These are phyloP conservation scores for Dactylellina parvicollis DNA, from an alignment of 2,329 filamentous ascomycete species.

Conservation along the genomic window DNA sequence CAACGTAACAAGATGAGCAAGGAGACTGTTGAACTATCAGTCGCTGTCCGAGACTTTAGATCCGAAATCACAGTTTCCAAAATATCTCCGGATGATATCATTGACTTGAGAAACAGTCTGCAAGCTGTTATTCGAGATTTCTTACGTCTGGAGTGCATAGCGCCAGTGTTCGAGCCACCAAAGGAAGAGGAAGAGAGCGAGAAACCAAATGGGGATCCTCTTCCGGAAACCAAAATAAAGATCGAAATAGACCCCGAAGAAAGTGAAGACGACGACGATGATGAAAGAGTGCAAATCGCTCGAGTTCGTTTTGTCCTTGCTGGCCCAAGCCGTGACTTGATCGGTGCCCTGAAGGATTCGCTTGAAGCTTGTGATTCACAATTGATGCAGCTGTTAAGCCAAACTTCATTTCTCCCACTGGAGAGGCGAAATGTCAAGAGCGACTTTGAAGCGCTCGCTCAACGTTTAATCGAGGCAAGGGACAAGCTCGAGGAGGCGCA, in stretches of 20 bases:
- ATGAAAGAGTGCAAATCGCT: constrained; percentile 28
- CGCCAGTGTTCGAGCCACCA: constrained; percentile 62
- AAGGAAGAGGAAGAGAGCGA: constrained; percentile 10
- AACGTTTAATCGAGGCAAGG: constrained; percentile 1
- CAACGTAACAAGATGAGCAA: constrained; percentile 65
- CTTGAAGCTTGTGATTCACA: constrained; percentile 66
- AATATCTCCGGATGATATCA: constrained; percentile 66
- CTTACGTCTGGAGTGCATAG: constrained; percentile 66
- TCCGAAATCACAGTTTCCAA: constrained; percentile 69
- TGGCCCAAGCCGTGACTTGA: constrained; percentile 64
- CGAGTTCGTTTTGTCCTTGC: constrained; percentile 61
- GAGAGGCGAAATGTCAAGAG: constrained; percentile 10
- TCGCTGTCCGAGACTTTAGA: constrained; percentile 68
- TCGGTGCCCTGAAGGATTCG: constrained; percentile 64
- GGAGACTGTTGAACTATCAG: constrained; percentile 68
- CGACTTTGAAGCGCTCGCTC: constrained; percentile 15
- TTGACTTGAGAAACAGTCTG: constrained; percentile 67
- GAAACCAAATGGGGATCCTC: constrained; percentile 7
- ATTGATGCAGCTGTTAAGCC: constrained; percentile 65
- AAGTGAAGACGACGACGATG: constrained; percentile 53
- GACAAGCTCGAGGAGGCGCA: constrained; percentile 45
- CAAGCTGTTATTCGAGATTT: constrained; percentile 68
- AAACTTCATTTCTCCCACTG: constrained; percentile 35
- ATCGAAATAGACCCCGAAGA: constrained; percentile 20
- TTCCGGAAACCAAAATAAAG: constrained; percentile 36